Percentiles rank a stretch among this genome's conserved stretches.
Conservation (phyloP, 2,329 filamentous ascomycete genomes). For the Beauveria asiatica region DNA sequence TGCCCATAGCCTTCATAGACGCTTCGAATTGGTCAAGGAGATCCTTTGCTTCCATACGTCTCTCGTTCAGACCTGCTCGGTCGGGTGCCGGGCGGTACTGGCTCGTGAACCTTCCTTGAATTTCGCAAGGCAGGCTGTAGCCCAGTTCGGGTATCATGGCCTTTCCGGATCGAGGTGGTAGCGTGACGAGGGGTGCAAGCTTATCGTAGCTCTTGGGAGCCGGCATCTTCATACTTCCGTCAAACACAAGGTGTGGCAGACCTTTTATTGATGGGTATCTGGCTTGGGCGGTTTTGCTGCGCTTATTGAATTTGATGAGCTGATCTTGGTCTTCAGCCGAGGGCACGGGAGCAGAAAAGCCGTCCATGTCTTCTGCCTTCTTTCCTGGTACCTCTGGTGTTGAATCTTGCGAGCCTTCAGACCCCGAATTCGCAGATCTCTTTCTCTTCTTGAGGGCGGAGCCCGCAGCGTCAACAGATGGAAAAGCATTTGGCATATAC, state of each 20-base stretch:
- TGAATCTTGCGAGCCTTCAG: slow-evolving; percentile 21
- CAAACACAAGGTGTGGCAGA: slow-evolving; percentile 28
- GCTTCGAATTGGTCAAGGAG: slow-evolving; percentile 33
- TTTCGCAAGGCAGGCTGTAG: slow-evolving; percentile 33
- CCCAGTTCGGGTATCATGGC: slow-evolving; percentile 31
- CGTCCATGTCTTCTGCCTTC: slow-evolving; percentile 28
- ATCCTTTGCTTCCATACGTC: slow-evolving; percentile 30
- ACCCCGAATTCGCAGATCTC: slow-evolving; percentile 9
- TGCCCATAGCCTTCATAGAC: slow-evolving; percentile 33
- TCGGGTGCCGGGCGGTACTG: slow-evolving; percentile 32
- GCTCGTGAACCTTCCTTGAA: slow-evolving; percentile 34
- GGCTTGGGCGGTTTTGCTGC: slow-evolving; percentile 27
- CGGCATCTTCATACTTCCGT: slow-evolving; percentile 32
- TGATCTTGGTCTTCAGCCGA: slow-evolving; percentile 26
- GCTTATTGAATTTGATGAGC: slow-evolving; percentile 31
- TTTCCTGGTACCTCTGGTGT: slow-evolving; percentile 21
- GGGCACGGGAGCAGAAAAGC: slow-evolving; percentile 22
- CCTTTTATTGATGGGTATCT: slow-evolving; percentile 32
- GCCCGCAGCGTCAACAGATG: background rate
- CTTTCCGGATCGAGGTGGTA: slow-evolving; percentile 31
- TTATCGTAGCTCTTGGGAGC: slow-evolving; percentile 38
- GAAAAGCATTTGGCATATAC: slow-evolving; percentile 12
- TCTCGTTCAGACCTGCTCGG: slow-evolving; percentile 32
- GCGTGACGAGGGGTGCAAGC: slow-evolving; percentile 33
- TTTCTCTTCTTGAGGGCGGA: slow-evolving; percentile 2